Evolutionary conservation across 225 moss, liverwort and hornwort genomes (phyloP), one percentile per base, ranked within the genome.

Genomic region (Marchantia polymorpha): DNA sequence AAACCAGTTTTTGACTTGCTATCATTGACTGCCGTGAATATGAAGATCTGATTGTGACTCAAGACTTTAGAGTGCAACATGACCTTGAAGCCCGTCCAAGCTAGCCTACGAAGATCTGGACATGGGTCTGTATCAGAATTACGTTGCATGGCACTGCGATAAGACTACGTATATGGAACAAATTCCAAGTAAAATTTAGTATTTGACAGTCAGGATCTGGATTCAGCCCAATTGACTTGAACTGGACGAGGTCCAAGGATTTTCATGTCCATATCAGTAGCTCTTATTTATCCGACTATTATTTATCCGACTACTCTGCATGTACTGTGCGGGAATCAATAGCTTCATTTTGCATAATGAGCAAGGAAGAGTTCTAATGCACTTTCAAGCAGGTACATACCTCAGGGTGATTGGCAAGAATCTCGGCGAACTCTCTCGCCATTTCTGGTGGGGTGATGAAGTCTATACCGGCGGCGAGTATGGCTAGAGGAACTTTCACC

Each of bases 401-500:
- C 65, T 84, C 79, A 11, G 86, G 78, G 19, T 80, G 82, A 8
- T 74, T 77, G 16, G 73, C 78, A 11, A 90, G 77, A 68, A 84
- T 79, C 30, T 69, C 50, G 50, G 80, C 86, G 11, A 81, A 89
- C 25, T 88, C 81, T 30, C 53, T 15, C n/a, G 88, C 87, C 81
- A 73, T n/a, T 0, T 78, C 86, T 19, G 90, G 83, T 8, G 83
- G 15, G 11, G 90, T 90, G 63, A 90, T 79, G 14, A 60, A 80
- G 83, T 92, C 92, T 25, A 92, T 78, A 61, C 81, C 72, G 70
- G 92, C 87, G 7, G 81, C 91, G 74, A 86, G 50, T 26, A 92
- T 82, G 30, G 84, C 90, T 25, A 92, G 70, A 30, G 92, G 92
- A 13, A 92, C 87, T 76, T 86, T 88, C 63, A 92, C 92, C 55